Base-by-base conservation (phyloP, 1,139 yeast genomes). In the Magnusiomyces tetraspermus region DNA sequence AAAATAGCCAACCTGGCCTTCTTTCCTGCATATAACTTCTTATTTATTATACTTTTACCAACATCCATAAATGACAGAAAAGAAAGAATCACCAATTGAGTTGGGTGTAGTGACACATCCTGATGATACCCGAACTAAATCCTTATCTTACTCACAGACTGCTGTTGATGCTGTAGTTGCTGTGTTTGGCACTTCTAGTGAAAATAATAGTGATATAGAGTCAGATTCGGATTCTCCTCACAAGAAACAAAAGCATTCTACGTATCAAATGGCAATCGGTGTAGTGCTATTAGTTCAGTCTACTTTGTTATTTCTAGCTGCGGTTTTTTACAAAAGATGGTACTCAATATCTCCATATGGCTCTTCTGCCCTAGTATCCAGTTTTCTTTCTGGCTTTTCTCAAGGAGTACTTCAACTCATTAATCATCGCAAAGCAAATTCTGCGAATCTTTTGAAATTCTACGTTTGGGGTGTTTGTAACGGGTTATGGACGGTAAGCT, bases 391-490 rank as follows among this genome's bases (percentile, higher is more conserved):
- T 23, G 72, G 72, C 3, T 59, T 67, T 26, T 61, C 71, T 23
- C 71, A 68, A 56, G 67, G 69, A 4, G 53, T 67, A 5, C 56
- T 67, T 28, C 71, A 68, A 54, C 58, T 63, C 6, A 55, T 60
- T 45, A 53, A 60, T 5, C 46, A 53, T 24, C 58, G 59, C 17
- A 51, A 53, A 36, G 52, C 62, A 24, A 50, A 59, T 31, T 54
- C 58, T 13, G 56, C 60, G 6, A 54, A 53, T 23, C 52, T 68
- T n/a, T 46, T 61, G 51, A 68, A 67, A 58, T 69, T 67, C 53
- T 68, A 69, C 52, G 63, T 66, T 4, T 69, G 72, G 73, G 73
- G 73, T 1, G 61, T 63, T 19, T 54, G 65, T 41, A 65, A 66
- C 33, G 73, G 73, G 2, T 46, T 67, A 10, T 68, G 71, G 71